phyloP scores from a whole-genome alignment of 2,329 filamentous ascomycete genomes.

The Fusarium ramigenum region DNA sequence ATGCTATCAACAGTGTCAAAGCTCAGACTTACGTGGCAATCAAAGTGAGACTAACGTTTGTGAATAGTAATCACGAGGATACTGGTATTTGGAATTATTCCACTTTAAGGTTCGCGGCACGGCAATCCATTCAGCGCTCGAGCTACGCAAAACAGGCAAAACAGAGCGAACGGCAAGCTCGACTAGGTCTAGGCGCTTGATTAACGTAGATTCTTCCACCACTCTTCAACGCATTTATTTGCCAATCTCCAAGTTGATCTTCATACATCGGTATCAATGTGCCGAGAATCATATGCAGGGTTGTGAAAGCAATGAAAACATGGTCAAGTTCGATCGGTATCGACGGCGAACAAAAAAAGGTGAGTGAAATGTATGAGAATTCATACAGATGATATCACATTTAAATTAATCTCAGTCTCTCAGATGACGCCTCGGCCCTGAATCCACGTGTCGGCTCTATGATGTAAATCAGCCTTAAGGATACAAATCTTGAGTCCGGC shows the following conservation, averaged over 20 bases:
- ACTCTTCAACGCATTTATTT: background rate
- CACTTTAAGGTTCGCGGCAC: background rate
- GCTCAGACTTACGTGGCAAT: background rate
- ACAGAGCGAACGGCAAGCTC: background rate
- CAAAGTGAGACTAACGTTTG: background rate
- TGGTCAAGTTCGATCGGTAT: background rate
- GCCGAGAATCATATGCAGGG: background rate
- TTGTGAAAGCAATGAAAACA: too few relatives aligned
- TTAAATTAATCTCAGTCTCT: too few relatives aligned
- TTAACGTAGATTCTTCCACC: background rate
- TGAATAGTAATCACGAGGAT: background rate
- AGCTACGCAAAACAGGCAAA: background rate
- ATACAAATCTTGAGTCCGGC: background rate
- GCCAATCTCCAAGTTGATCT: background rate
- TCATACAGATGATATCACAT: background rate
- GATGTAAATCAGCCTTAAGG: background rate
- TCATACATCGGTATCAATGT: background rate
- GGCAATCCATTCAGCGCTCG: background rate
- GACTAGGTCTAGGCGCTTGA: background rate
- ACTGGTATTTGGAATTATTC: background rate
- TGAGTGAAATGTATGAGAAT: background rate
- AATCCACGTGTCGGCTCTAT: background rate
- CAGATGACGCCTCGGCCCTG: background rate
- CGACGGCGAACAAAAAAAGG: too few relatives aligned
- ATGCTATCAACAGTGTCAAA: background rate